Percentiles rank a stretch among this genome's conserved stretches.
These are phyloP conservation scores for Larix kaempferi DNA, from an alignment of 75 land plant genomes.

Conservation along the genomic window DNA sequence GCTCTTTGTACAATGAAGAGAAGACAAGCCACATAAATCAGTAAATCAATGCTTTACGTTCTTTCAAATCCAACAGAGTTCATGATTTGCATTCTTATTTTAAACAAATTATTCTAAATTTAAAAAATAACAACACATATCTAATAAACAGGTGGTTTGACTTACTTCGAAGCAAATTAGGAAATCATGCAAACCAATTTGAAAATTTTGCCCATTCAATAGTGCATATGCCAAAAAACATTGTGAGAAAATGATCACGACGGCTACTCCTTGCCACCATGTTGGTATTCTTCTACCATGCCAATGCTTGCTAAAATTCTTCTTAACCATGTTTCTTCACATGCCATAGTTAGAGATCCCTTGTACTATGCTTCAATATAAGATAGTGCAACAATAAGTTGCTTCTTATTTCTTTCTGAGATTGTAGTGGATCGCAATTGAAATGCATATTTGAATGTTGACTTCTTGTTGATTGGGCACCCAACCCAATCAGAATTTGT, in stretches of 20 bases:
- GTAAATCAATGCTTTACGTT: not conserved
- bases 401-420: too few relatives aligned
- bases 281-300: too few relatives aligned
- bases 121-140: not conserved
- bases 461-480: too few relatives aligned
- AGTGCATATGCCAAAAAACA: constrained; percentile 18
- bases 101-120: not conserved
- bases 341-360: too few relatives aligned
- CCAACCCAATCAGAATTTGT: too few relatives aligned
- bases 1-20: not conserved
- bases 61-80: not conserved
- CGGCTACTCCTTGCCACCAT: constrained; percentile 97
- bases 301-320: too few relatives aligned
- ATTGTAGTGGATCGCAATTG: too few relatives aligned
- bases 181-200: constrained; percentile 86
- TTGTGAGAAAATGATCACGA: constrained; percentile 54
- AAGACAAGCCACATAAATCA: not conserved
- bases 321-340: too few relatives aligned
- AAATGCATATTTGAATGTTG: too few relatives aligned
- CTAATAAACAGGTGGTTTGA: not conserved
- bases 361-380: too few relatives aligned
- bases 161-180: constrained; percentile 88
- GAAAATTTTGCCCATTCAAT: constrained; percentile 49
- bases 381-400: too few relatives aligned
- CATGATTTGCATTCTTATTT: not conserved